These are phyloP conservation scores for Pulveroboletus ravenelii DNA, from an alignment of 768 basidiomycete species.

Conservation along the genomic window DNA sequence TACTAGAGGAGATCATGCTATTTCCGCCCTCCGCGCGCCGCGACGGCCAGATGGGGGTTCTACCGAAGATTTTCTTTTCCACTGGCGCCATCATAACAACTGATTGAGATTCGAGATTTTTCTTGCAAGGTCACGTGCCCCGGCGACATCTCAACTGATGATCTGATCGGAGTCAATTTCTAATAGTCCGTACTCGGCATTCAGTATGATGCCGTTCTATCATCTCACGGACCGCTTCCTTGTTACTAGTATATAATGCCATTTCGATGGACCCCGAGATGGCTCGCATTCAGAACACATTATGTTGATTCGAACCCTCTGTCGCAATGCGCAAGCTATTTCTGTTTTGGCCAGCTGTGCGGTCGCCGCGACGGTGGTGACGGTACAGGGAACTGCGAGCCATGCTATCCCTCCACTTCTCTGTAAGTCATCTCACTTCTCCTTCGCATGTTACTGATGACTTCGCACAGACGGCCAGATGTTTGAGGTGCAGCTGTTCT, in stretches of 20 bases:
- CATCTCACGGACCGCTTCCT: not conserved
- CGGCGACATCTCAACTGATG: too few relatives aligned
- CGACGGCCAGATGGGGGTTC: too few relatives aligned
- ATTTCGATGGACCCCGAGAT: not conserved
- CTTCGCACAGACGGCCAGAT: conserved; percentile 47
- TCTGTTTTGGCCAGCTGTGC: conserved; percentile 1
- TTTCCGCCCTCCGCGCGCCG: too few relatives aligned
- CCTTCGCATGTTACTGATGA: not conserved
- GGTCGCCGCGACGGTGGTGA: conserved; percentile 31
- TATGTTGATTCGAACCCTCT: conserved; percentile 12
- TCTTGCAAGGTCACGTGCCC: too few relatives aligned
- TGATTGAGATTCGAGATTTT: too few relatives aligned
- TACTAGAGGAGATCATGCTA: too few relatives aligned
- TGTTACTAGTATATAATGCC: conserved; percentile 4
- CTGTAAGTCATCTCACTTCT: conserved; percentile 35
- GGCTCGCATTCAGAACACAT: not conserved
- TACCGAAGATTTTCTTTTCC: too few relatives aligned
- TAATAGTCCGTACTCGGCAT: too few relatives aligned
- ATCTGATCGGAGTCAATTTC: too few relatives aligned
- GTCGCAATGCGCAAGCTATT: not conserved
- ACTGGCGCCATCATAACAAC: too few relatives aligned
- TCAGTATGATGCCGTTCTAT: too few relatives aligned
- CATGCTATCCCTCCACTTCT: conserved; percentile 50
- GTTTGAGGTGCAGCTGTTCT: conserved; percentile 45
- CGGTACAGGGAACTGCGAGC: conserved; percentile 42